Evolutionary conservation across 2,329 filamentous ascomycete species (phyloP).

Genomic region (Sporothrix sp.): DNA sequence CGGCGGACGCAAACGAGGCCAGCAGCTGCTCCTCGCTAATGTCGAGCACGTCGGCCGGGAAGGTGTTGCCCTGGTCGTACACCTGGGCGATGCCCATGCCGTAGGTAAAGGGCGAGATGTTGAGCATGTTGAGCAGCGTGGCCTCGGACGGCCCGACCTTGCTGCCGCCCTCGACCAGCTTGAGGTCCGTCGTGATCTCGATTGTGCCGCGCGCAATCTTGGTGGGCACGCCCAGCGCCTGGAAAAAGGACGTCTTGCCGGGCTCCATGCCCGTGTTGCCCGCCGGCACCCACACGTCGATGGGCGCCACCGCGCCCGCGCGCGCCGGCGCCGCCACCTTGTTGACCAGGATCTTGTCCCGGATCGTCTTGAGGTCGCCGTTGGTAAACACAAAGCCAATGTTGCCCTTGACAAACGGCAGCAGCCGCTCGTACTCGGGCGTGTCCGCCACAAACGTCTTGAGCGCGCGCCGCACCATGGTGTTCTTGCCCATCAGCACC

Average conservation of each 20-base stretch:
- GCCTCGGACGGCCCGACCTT: conserved; percentile 99
- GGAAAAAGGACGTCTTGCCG: conserved; percentile 99
- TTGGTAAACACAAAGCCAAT: conserved; percentile 99
- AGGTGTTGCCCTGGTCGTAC: conserved; percentile 95
- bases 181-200: conserved; percentile 96
- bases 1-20: conserved; percentile 66
- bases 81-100: conserved; percentile 94
- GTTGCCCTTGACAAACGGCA: conserved; percentile 94
- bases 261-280: conserved; percentile 99
- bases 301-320: conserved; percentile 91
- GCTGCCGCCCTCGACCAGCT: conserved; percentile 84
- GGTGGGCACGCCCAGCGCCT: conserved; percentile 99
- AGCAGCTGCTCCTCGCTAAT: conserved; percentile 93
- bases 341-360: conserved; percentile 92
- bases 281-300: conserved; percentile 88
- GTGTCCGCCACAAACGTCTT: conserved; percentile 85
- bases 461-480: conserved; percentile 98
- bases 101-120: conserved; percentile 99
- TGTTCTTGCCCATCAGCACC: conserved; percentile 99
- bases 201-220: conserved; percentile 99
- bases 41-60: conserved; percentile 77
- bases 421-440: conserved; percentile 96
- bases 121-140: conserved; percentile 98
- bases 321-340: conserved; percentile 94
- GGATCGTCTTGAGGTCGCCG: conserved; percentile 79